Base-by-base conservation (phyloP, 257 asterid genomes). In the Rehmannia glutinosa region DNA sequence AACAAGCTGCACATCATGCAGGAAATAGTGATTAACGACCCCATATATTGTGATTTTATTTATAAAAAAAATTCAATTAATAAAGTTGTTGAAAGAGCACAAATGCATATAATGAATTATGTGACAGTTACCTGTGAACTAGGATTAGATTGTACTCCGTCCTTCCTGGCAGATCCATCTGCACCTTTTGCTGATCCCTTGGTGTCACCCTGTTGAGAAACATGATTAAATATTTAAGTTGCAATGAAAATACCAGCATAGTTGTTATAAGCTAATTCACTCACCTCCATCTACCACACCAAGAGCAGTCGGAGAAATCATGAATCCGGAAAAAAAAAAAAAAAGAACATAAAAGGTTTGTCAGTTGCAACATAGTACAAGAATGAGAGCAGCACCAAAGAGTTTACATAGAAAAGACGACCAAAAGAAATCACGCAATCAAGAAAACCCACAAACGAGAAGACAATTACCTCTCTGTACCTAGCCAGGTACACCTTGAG, bases 231-330 rank as follows among this genome's bases (percentile, higher is more conserved):
- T n/a, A 28, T 35, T 28, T 17, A 21, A 68, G 45, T 52, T n/a
- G 8, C 75, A 62, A 20, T 12, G 15, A 78, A 49, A 39, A 38
- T 8, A 52, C 47, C 9, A 47, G 15, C 20, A 30, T 6, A 17
- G n/a, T 6, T 24, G 32, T 53, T 64, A 33, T 28, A 59, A 27
- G 36, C 64, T 11, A 66, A 57, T 51, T 63, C 66, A 67, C 74
- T 77, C 73, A 87, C 95, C 95, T 87, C 92, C 76, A 81, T 84
- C 95, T 87, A 86, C 82, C 64, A 49, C 43, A 57, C 35, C 68
- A 65, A 41, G 68, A 60, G 55, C 45, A 33, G 42, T 43, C 25
- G 9, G 59, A 30, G 17, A 15, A 13, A 43, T 27, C 59, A 80
- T 13, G 62, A 58, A 57, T 67, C 51, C 66, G 6, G 53, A 30